Evolutionary conservation across 2,329 filamentous ascomycete species (phyloP), one percentile per base, ranked within the genome.

Genomic region (Escovopsis weberi): DNA sequence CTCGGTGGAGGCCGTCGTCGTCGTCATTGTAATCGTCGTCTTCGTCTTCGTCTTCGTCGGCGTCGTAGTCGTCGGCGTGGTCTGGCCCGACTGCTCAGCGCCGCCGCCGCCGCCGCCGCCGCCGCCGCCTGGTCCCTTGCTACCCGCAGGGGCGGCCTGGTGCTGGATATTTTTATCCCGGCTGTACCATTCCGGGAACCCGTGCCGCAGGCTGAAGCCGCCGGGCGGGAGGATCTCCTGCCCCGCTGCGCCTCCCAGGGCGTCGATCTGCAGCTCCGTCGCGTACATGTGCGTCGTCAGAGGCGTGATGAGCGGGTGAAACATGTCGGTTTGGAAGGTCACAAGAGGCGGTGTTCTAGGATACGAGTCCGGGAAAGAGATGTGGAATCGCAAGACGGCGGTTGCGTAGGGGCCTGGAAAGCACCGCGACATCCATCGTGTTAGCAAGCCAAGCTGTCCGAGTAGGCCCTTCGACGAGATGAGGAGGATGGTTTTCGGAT

Each of bases 211-310:
- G 54, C 84, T 94, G 65, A 95, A 94, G 0, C 86, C 85, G 2
- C 89, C 91, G 0, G 89, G 88, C 0, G 87, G 84, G 41, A 95
- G 66, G 12, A 84, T 71, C 57, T 93, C 85, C 32, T 85, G 80
- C 52, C 94, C 86, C 2, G 79, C 82, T 8, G 86, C 85, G 58
- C 84, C 89, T 47, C 88, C 81, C 0, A 85, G 85, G 39, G 84
- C 85, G 43, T 75, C 74, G 47, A 79, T 80, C 47, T 83, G 76
- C 33, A 82, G 77, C 44, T 82, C 80, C 47, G 85, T 87, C 36
- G 85, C 83, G 66, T 94, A 93, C 57, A 85, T 91, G 63, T 94
- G 93, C 4, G 86, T 94, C n/a, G 87, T 94, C 47, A 93, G 71
- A 33, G 91, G 88, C 7, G 88, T 87, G 51, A 96, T 80, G 36